phyloP scores from a whole-genome alignment of 352 stramenopile species.

The Globisporangium carolinianum region DNA sequence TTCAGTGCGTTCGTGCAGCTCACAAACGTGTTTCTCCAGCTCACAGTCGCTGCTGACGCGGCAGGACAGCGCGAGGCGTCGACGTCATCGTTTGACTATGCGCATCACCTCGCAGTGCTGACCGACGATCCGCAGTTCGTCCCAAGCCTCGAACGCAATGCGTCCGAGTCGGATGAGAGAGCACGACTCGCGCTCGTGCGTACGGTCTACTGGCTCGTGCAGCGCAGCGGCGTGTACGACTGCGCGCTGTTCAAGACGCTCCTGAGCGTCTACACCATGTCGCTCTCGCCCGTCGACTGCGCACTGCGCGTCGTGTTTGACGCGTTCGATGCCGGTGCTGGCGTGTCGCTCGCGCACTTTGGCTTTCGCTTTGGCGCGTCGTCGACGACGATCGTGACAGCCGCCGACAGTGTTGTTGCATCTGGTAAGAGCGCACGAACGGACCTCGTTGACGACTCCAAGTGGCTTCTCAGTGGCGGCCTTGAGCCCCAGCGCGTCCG shows the following conservation, averaged over 20 bases:
- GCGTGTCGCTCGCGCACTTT: constrained; percentile 33
- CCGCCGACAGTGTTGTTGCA: constrained; percentile 11
- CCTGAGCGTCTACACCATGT: constrained; percentile 63
- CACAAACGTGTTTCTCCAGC: constrained; percentile 23
- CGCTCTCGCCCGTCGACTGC: constrained; percentile 50
- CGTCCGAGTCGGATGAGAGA: constrained; percentile 1
- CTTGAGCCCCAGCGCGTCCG: constrained; percentile 58
- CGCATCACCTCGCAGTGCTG: constrained; percentile 23
- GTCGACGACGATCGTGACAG: constrained; percentile 19
- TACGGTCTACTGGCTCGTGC: constrained; percentile 34
- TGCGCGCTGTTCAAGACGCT: constrained; percentile 50
- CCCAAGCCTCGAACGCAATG: constrained; percentile 13
- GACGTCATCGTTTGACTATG: constrained; percentile 24
- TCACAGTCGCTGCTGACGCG: constrained; percentile 11
- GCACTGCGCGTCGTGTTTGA: constrained; percentile 45
- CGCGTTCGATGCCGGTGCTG: constrained; percentile 37
- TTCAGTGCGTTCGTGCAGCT: constrained; percentile 32
- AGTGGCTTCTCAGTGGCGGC: constrained; percentile 57
- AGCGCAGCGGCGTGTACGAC: constrained; percentile 32
- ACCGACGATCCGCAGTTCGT: constrained; percentile 24
- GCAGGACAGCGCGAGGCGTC: neutral
- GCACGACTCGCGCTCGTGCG: constrained; percentile 26
- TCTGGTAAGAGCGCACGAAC: constrained; percentile 3
- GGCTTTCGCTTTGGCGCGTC: constrained; percentile 71
- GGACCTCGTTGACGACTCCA: constrained; percentile 59